Percentiles rank a stretch among this genome's conserved stretches.
phyloP scores from a whole-genome alignment of 2,329 filamentous ascomycete species.

The Paecilomyces sp. region DNA sequence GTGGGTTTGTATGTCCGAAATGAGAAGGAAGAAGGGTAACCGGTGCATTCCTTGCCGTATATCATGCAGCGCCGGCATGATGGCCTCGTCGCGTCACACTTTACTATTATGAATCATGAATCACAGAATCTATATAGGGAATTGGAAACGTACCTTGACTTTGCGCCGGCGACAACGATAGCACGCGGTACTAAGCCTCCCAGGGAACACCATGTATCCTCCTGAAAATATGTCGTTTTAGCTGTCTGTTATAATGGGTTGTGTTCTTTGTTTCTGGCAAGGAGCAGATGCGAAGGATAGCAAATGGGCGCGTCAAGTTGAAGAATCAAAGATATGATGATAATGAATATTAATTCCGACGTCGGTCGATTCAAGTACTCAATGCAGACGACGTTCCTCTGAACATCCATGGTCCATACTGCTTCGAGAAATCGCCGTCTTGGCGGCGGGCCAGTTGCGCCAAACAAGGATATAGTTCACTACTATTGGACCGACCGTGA shows the following conservation, averaged over 20 bases:
- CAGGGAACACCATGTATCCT: not conserved
- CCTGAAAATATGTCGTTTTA: not conserved
- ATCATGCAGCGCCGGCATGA: not conserved
- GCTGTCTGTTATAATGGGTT: not conserved
- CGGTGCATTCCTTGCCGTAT: not conserved
- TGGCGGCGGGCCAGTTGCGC: not conserved
- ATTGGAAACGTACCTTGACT: not conserved
- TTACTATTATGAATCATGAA: not conserved
- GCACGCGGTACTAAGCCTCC: not conserved
- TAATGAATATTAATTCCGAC: not conserved
- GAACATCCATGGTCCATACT: not conserved
- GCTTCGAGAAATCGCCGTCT: not conserved
- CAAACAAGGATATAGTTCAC: not conserved
- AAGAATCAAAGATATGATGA: not conserved
- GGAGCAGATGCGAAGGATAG: not conserved
- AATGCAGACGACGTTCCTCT: too few species aligned
- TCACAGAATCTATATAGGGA: not conserved
- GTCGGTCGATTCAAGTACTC: not conserved
- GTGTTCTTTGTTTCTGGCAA: not conserved
- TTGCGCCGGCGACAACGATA: not conserved
- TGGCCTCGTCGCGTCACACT: not conserved
- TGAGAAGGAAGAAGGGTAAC: not conserved
- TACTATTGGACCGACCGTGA: not conserved
- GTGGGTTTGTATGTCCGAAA: not conserved
- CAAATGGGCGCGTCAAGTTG: not conserved